A percentile compares a stretch with the other conserved stretches of the same genome.
phyloP scores from a whole-genome alignment of 345 rosid species.

The Physaria fendleri region DNA sequence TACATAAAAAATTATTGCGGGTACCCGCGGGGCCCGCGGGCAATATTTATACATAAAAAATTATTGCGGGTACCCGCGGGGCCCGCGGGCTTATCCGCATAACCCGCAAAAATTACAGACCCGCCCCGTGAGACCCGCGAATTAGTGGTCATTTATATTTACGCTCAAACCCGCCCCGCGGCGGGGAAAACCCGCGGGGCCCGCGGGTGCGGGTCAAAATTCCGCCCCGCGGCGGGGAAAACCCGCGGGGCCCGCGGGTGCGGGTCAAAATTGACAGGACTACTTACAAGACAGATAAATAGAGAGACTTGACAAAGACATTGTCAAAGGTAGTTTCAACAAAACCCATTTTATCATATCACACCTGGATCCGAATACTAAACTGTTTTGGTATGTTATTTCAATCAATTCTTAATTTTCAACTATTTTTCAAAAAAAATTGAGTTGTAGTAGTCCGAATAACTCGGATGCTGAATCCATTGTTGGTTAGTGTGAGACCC shows the following conservation, averaged over 20 bases:
- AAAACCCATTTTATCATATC: background rate
- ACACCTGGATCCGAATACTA: constrained; percentile 19
- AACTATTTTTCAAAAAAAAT: background rate
- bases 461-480: constrained; percentile 2
- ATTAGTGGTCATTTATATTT: too few species aligned
- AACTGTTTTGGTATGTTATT: background rate
- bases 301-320: constrained; percentile 26
- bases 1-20: too few species aligned
- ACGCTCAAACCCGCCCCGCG: too few species aligned
- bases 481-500: constrained; percentile 19
- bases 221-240: too few species aligned
- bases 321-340: constrained; percentile 11
- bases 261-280: background rate
- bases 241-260: too few species aligned
- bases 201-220: background rate
- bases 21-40: too few species aligned
- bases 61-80: too few species aligned
- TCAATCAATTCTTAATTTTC: constrained; percentile 13
- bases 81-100: too few species aligned
- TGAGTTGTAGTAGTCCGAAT: background rate
- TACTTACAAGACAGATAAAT: constrained; percentile 2
- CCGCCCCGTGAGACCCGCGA: too few species aligned
- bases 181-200: too few species aligned
- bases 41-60: constrained; percentile 2
- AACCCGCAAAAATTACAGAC: too few species aligned